phyloP scores from a whole-genome alignment of 2,329 filamentous ascomycete species.

The Fusarium fujikuroi region DNA sequence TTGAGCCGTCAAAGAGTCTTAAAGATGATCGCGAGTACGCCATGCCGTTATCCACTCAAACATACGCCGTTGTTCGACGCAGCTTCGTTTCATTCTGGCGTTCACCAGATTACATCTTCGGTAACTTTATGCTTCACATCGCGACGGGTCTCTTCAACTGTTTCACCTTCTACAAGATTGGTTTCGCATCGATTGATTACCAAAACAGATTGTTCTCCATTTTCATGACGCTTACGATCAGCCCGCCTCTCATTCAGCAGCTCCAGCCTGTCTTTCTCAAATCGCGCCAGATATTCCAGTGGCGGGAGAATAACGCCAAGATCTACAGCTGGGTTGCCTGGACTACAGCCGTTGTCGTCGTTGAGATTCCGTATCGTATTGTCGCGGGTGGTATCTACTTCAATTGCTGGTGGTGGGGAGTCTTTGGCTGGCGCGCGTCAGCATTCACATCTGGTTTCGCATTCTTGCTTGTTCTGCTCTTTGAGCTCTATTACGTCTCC shows the following conservation, averaged over 20 bases:
- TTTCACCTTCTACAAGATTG: conserved; percentile 75
- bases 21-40: conserved; percentile 71
- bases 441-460: conserved; percentile 69
- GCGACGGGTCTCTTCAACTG: conserved; percentile 74
- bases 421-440: conserved; percentile 59
- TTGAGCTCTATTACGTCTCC: conserved; percentile 72
- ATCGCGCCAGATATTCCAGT: conserved; percentile 74
- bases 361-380: conserved; percentile 76
- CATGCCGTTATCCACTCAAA: conserved; percentile 66
- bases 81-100: conserved; percentile 73
- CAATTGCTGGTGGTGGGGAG: conserved; percentile 67
- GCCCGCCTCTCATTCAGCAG: conserved; percentile 79
- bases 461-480: conserved; percentile 73
- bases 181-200: conserved; percentile 68
- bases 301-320: conserved; percentile 79
- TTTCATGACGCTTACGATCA: conserved; percentile 81
- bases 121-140: conserved; percentile 71
- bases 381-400: conserved; percentile 65
- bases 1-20: conserved; percentile 51
- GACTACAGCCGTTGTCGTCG: conserved; percentile 71
- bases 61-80: conserved; percentile 63
- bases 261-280: conserved; percentile 78
- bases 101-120: conserved; percentile 69
- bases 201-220: conserved; percentile 79
- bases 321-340: conserved; percentile 83